Conservation (phyloP, 2,329 filamentous ascomycete species). For the Eutypa lata region DNA sequence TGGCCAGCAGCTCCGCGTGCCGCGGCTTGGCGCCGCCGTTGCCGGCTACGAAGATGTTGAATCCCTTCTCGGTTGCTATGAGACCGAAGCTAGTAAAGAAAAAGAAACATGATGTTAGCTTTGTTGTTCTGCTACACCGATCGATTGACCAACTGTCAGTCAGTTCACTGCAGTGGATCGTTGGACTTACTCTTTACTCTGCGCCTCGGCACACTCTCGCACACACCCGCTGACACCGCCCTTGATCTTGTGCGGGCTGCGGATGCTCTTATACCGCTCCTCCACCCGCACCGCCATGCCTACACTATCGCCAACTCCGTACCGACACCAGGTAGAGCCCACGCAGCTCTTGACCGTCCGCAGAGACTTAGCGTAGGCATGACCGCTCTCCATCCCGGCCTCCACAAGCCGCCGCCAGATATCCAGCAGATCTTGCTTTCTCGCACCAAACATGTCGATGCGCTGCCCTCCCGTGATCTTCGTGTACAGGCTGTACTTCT, state of each 20-base stretch:
- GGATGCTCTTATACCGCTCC: constrained; percentile 87
- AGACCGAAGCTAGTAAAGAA: constrained; percentile 65
- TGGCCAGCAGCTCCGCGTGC: constrained; percentile 79
- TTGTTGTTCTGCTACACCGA: too few species aligned
- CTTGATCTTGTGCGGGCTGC: constrained; percentile 88
- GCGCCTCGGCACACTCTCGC: constrained; percentile 88
- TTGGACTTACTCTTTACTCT: constrained; percentile 74
- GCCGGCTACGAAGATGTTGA: constrained; percentile 87
- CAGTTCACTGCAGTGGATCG: background rate
- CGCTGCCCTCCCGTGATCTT: constrained; percentile 92
- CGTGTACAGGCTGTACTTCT: constrained; percentile 80
- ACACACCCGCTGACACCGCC: constrained; percentile 87
- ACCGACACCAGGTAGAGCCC: constrained; percentile 87
- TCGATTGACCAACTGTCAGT: too few species aligned
- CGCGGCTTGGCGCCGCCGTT: constrained; percentile 85
- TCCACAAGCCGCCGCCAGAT: constrained; percentile 82
- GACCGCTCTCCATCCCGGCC: constrained; percentile 85
- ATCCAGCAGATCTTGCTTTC: constrained; percentile 76
- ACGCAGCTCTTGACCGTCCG: constrained; percentile 91
- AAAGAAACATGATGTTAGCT: too few species aligned
- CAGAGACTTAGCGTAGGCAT: constrained; percentile 86
- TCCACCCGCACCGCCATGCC: constrained; percentile 86
- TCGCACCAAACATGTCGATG: constrained; percentile 90
- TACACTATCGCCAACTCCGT: constrained; percentile 84
- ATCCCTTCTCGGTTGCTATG: constrained; percentile 89